Conservation (phyloP, 306 rosid genomes). For the Cucurbita pepo region DNA sequence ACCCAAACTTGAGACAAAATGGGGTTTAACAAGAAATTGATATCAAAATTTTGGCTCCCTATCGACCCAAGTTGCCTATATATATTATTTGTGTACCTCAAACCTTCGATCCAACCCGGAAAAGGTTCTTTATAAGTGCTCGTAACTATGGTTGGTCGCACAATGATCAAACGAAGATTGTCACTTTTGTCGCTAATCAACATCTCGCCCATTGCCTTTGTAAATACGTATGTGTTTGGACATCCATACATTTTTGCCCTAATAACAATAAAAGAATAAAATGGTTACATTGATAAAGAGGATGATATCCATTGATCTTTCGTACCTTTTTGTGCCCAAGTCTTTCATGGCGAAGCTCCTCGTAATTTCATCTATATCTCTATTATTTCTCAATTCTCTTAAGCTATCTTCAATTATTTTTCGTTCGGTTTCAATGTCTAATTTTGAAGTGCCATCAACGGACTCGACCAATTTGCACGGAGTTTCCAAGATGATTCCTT, state of each 20-base stretch:
- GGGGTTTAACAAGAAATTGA: rapidly evolving
- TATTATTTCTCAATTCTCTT: constrained; percentile 12
- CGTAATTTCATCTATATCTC: constrained; percentile 19
- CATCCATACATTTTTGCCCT: constrained; percentile 62
- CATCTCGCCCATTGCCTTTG: constrained; percentile 84
- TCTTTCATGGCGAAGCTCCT: constrained; percentile 44
- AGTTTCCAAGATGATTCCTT: constrained; percentile 41
- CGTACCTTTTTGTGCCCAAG: constrained; percentile 46
- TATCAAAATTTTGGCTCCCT: too few species aligned
- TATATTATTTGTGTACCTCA: constrained; percentile 23
- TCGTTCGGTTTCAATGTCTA: constrained; percentile 39
- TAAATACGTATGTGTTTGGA: constrained; percentile 72
- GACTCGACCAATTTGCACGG: constrained; percentile 40
- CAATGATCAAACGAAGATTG: constrained; percentile 18
- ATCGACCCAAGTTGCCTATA: neutral
- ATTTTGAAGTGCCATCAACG: constrained; percentile 33
- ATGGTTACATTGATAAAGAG: neutral
- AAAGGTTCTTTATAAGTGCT: constrained; percentile 72
- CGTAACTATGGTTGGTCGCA: constrained; percentile 60
- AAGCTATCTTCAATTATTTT: constrained; percentile 17
- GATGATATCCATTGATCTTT: neutral
- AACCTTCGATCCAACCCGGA: constrained; percentile 72
- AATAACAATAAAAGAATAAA: neutral
- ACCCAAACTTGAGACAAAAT: too few species aligned
- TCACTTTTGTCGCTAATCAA: constrained; percentile 26